Evolutionary conservation across 805 yeast species (phyloP).

Genomic region (Naumovozyma baii): DNA sequence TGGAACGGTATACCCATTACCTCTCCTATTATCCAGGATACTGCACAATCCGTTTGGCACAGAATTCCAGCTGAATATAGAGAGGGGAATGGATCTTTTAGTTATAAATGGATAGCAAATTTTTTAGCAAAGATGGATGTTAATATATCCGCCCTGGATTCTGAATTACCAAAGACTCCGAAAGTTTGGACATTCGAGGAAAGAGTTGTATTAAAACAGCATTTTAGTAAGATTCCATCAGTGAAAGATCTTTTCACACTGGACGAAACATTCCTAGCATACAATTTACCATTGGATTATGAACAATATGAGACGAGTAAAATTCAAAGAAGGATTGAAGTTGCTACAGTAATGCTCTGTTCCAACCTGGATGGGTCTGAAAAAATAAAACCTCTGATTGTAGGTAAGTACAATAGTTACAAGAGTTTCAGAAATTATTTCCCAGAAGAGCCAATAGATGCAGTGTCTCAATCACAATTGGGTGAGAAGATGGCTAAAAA

Average conservation of each 20-base stretch:
- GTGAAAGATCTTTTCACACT: conserved; percentile 44
- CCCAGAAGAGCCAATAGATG: conserved; percentile 25
- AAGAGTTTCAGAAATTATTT: conserved; percentile 33
- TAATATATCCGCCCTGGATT: conserved; percentile 38
- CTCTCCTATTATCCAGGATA: conserved; percentile 51
- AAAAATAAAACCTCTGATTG: conserved; percentile 49
- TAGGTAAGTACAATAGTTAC: conserved; percentile 47
- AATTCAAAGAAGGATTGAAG: conserved; percentile 31
- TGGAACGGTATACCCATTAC: conserved; percentile 62
- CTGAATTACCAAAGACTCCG: conserved; percentile 36
- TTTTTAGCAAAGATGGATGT: conserved; percentile 42
- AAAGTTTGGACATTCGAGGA: conserved; percentile 58
- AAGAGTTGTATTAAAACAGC: conserved; percentile 37
- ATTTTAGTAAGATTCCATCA: conserved; percentile 39
- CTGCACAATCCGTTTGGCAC: conserved; percentile 57
- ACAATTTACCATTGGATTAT: conserved; percentile 52
- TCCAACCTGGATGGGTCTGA: conserved; percentile 55
- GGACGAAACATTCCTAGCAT: conserved; percentile 52
- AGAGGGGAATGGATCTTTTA: conserved; percentile 58
- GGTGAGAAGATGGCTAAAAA: conserved; percentile 40
- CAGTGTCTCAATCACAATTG: conserved; percentile 21
- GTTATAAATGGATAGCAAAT: conserved; percentile 48
- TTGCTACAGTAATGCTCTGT: conserved; percentile 51
- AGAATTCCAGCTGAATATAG: conserved; percentile 43
- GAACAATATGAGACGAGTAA: conserved; percentile 36